Evolutionary conservation across 2,329 filamentous ascomycete genomes (phyloP), one percentile per base, ranked within the genome.

Genomic region (Xylariaceae sp.): DNA sequence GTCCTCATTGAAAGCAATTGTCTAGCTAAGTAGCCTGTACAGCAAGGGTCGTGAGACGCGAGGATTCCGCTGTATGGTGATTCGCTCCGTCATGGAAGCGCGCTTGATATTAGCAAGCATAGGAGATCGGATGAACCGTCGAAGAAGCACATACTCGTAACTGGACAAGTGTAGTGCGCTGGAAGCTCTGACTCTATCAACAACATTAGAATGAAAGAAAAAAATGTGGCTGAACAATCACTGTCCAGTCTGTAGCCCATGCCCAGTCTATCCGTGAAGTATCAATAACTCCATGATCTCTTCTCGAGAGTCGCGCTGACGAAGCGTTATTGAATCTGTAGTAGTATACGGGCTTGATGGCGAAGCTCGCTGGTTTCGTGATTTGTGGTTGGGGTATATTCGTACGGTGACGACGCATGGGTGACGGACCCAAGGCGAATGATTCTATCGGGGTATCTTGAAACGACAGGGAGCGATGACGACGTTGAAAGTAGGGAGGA

Each of bases 371-470:
- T 10, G 23, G 4, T 50, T 34, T 51, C 45, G 35, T 37, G 18
- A 18, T 11, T 52, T 37, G 17, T 35, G 11, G 17, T 44, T 49
- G 17, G 37, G 47, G 51, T 49, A 56, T 17, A 39, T 10, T 47
- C 37, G 49, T 54, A 17, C 53, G 23, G 48, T 47, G 17, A 44
- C 44, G 37, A 44, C 18, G n/a, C 17, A n/a, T 39, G 30, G 42
- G 23, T 51, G 15, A 23, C 35, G 47, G 45, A n/a, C 53, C 4
- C 10, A 51, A 18, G 23, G 13, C 35, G 23, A 30, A 30, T 30
- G 23, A 51, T 52, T 56, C 39, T 54, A 39, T 15, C 39, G n/a
- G 56, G 34, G 23, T 53, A 18, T 58, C 18, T 42, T 52, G 39
- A 17, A 49, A 10, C 30, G n/a, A 56, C 10, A 23, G 42, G 17